These are phyloP conservation scores for Hyphochytrium catenoides DNA, from an alignment of 352 stramenopile genomes.

Conservation along the genomic window DNA sequence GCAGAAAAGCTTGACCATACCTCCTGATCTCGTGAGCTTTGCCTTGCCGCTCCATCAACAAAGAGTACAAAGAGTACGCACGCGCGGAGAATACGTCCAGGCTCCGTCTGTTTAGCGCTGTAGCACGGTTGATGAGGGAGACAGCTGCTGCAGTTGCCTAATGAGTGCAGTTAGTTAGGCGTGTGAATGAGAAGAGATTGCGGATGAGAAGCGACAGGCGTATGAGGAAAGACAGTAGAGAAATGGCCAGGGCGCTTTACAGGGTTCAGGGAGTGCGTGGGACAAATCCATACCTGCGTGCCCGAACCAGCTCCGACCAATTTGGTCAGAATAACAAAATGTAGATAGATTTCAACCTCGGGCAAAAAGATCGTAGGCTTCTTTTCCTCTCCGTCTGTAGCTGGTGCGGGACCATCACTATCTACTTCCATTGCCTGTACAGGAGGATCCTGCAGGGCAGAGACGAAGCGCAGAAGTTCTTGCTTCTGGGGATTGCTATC, in stretches of 20 bases:
- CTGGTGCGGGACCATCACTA: conserved; percentile 9
- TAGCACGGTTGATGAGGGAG: conserved; percentile 24
- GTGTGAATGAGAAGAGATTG: conserved; percentile 21
- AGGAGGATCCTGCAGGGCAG: conserved; percentile 13
- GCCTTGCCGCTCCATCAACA: no score
- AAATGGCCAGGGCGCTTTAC: no score
- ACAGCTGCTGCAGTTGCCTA: conserved; percentile 27
- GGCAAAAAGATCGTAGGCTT: conserved; percentile 4
- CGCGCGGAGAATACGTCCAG: conserved; percentile 48
- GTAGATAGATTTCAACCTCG: conserved; percentile 47
- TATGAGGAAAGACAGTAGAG: conserved; percentile 39
- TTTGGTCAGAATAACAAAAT: no score
- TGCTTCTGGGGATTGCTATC: conserved; percentile 30
- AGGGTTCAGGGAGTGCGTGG: no score
- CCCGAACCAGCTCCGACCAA: no score
- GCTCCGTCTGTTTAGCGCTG: conserved; percentile 49
- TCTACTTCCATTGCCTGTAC: conserved; percentile 32
- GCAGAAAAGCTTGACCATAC: no score
- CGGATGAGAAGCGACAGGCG: conserved; percentile 40
- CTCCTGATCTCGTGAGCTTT: no score
- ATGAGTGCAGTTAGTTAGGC: no score
- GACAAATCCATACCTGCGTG: no score
- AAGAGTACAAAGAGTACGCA: conserved; percentile 42
- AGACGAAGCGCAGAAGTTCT: conserved; percentile 20
- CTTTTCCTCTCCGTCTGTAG: conserved; percentile 9